These are phyloP conservation scores for Penicillium arizonense DNA, from an alignment of 495 filamentous ascomycete species.

Conservation along the genomic window DNA sequence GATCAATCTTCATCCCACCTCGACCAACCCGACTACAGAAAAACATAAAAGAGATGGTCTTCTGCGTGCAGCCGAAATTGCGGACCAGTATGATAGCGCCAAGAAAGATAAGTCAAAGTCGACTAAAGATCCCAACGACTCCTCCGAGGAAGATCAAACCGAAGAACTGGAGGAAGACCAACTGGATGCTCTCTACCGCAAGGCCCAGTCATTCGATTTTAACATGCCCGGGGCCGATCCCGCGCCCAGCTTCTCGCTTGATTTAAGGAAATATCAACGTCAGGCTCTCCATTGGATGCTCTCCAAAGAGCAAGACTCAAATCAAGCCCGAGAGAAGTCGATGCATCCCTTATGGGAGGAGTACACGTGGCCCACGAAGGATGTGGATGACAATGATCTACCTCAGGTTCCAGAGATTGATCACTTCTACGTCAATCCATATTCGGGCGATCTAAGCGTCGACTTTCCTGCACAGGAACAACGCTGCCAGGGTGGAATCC, in stretches of 20 bases:
- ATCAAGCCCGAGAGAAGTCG: conserved; percentile 62
- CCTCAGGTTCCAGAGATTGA: conserved; percentile 60
- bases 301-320: conserved; percentile 81
- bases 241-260: conserved; percentile 74
- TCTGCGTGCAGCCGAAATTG: conserved; percentile 80
- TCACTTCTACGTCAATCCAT: conserved; percentile 92
- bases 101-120: conserved; percentile 50
- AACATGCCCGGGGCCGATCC: conserved; percentile 83
- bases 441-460: conserved; percentile 91
- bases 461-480: conserved; percentile 92
- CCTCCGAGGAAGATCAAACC: conserved; percentile 73
- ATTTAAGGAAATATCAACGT: conserved; percentile 88
- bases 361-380: conserved; percentile 84
- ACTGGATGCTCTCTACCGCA: conserved; percentile 89
- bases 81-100: conserved; percentile 72
- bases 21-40: conserved; percentile 69
- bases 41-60: conserved; percentile 79
- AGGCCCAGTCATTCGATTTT: conserved; percentile 96
- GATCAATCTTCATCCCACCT: conserved; percentile 75
- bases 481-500: conserved; percentile 87
- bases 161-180: conserved; percentile 94
- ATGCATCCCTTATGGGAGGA: conserved; percentile 99
- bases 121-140: conserved; percentile 43
- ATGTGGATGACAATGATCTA: conserved; percentile 77
- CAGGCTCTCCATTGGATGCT: conserved; percentile 97